phyloP scores from a whole-genome alignment of 352 stramenopile genomes.

The Peronospora farinosa region DNA sequence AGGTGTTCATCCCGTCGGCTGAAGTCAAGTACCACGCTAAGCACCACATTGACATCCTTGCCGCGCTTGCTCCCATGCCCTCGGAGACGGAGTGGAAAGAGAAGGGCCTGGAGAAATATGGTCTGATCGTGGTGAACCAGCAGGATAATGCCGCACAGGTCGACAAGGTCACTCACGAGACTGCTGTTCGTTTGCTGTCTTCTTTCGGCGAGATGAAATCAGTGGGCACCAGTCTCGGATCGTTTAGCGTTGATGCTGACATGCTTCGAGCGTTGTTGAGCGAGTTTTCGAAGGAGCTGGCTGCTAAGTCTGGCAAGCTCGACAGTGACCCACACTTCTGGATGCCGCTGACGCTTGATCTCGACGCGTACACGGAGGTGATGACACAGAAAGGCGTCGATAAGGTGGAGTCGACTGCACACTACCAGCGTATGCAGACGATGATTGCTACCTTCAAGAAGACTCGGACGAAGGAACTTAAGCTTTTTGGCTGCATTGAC shows the following conservation, averaged over 20 bases:
- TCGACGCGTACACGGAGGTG: slow-evolving; percentile 88
- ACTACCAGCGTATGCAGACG: slow-evolving; percentile 89
- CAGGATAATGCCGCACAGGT: slow-evolving; percentile 90
- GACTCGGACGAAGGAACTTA: slow-evolving; percentile 55
- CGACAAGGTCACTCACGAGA: slow-evolving; percentile 97
- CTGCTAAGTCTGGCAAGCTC: slow-evolving; percentile 89
- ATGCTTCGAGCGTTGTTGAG: slow-evolving; percentile 89
- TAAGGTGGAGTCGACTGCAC: slow-evolving; percentile 51
- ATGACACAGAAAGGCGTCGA: slow-evolving; percentile 93
- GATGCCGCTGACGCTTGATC: slow-evolving; percentile 95
- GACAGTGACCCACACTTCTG: slow-evolving; percentile 98
- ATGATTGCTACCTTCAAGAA: slow-evolving; percentile 87
- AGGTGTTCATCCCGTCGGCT: slow-evolving; percentile 96
- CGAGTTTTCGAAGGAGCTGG: slow-evolving; percentile 91
- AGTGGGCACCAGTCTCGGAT: slow-evolving; percentile 93
- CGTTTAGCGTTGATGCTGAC: slow-evolving; percentile 91
- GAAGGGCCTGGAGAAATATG: slow-evolving; percentile 97
- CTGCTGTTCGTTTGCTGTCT: slow-evolving; percentile 88
- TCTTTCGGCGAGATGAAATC: slow-evolving; percentile 91
- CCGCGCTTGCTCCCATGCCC: slow-evolving; percentile 90
- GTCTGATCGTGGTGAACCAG: slow-evolving; percentile 94
- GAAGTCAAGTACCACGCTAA: slow-evolving; percentile 90
- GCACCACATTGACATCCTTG: slow-evolving; percentile 97
- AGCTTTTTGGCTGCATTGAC: slow-evolving; percentile 95
- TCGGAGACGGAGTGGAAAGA: slow-evolving; percentile 90